phyloP scores from a whole-genome alignment of 768 basidiomycete species.

The Xanthoconium stramineum region DNA sequence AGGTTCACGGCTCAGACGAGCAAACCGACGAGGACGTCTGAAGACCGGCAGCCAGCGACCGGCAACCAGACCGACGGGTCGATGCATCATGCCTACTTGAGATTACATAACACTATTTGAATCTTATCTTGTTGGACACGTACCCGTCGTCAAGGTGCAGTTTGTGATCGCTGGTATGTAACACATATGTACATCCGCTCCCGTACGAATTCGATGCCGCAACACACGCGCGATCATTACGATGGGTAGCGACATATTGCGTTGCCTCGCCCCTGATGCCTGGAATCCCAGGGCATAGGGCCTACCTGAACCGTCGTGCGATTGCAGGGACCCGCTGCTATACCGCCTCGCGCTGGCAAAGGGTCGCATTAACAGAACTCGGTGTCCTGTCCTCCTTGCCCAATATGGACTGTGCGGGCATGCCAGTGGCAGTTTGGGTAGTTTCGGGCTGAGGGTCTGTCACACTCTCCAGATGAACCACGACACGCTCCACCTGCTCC shows the following conservation, averaged over 20 bases:
- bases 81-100: no score
- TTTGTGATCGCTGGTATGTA: background rate
- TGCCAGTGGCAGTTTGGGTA: background rate
- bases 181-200: background rate
- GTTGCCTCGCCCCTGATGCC: background rate
- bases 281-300: background rate
- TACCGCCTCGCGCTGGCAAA: background rate
- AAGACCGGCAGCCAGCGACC: no score
- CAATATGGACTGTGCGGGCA: background rate
- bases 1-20: no score
- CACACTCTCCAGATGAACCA: background rate
- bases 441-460: background rate
- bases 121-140: background rate
- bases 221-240: background rate
- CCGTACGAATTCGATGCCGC: background rate
- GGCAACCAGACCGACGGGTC: no score
- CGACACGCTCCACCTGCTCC: background rate
- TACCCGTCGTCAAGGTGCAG: background rate
- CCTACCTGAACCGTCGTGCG: background rate
- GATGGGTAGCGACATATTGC: background rate
- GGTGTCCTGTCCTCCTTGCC: conserved; percentile 3
- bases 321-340: background rate
- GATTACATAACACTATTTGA: no score
- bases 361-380: background rate
- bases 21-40: no score